Evolutionary conservation across 192 early-diverging fungal species (phyloP).

Genomic region (Coemansia nantahalensis): DNA sequence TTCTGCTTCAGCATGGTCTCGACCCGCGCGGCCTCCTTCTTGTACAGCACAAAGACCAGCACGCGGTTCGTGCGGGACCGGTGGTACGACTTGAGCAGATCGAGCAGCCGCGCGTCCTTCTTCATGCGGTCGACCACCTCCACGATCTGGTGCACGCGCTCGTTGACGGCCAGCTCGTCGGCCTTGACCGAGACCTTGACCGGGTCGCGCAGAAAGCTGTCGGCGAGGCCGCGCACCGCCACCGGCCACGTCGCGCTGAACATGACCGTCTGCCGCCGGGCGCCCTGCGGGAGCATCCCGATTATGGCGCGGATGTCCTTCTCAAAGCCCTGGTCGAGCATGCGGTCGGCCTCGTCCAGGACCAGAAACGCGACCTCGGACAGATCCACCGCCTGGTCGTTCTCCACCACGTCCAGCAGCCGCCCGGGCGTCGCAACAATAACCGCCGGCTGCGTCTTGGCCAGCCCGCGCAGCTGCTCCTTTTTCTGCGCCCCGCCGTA

Average conservation of each 20-base stretch:
- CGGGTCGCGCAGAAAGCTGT: slow-evolving; percentile 77
- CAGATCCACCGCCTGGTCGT: slow-evolving; percentile 72
- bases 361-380: slow-evolving; percentile 84
- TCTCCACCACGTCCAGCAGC: slow-evolving; percentile 87
- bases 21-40: slow-evolving; percentile 88
- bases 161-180: slow-evolving; percentile 83
- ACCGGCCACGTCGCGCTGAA: slow-evolving; percentile 96
- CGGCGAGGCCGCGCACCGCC: slow-evolving; percentile 80
- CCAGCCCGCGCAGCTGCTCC: slow-evolving; percentile 62
- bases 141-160: slow-evolving; percentile 82
- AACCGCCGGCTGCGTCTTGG: slow-evolving; percentile 53
- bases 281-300: slow-evolving; percentile 63
- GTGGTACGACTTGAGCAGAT: slow-evolving; percentile 82
- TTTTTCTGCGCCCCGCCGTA: slow-evolving; percentile 90
- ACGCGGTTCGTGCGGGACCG: slow-evolving; percentile 81
- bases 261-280: slow-evolving; percentile 88
- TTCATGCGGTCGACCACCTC: slow-evolving; percentile 78
- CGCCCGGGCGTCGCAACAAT: slow-evolving; percentile 96
- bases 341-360: slow-evolving; percentile 96
- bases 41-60: slow-evolving; percentile 93
- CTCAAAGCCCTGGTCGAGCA: slow-evolving; percentile 95
- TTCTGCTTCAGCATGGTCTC: slow-evolving; percentile 68
- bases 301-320: slow-evolving; percentile 87
- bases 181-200: slow-evolving; percentile 85
- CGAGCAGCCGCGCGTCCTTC: slow-evolving; percentile 74